Evolutionary conservation across 192 early-diverging fungal species (phyloP).

Genomic region (Thamnidium elegans): DNA sequence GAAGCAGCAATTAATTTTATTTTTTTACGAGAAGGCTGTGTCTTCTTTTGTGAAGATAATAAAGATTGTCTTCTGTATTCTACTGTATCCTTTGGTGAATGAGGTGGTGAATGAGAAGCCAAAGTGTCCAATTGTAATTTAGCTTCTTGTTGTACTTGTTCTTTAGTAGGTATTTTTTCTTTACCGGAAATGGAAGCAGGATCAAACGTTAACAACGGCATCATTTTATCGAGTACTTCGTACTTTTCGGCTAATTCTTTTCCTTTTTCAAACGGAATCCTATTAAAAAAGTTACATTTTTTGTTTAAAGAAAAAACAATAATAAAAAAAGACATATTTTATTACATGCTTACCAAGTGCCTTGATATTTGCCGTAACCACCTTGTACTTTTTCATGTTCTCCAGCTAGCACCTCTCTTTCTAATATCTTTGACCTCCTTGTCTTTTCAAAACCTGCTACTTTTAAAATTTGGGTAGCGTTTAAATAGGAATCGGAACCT

Average conservation of each 20-base stretch:
- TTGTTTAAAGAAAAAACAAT: background rate
- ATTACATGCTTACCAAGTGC: conserved; percentile 62
- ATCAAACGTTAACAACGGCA: conserved; percentile 81
- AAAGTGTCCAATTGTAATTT: background rate
- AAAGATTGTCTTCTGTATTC: background rate
- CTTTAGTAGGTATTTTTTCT: conserved; percentile 45
- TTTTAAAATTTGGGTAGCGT: conserved; percentile 93
- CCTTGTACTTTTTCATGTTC: conserved; percentile 94
- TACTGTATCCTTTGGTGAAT: background rate
- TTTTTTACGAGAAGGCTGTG: background rate
- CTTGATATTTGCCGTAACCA: conserved; percentile 94
- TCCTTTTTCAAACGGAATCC: conserved; percentile 87
- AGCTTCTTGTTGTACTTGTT: conserved; percentile 34
- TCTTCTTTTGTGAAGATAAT: background rate
- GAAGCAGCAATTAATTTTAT: background rate
- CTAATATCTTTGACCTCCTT: conserved; percentile 83
- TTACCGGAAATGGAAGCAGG: conserved; percentile 38
- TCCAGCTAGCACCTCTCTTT: conserved; percentile 76
- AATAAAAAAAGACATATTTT: background rate
- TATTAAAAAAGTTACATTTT: conserved; percentile 21
- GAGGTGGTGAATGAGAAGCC: conserved; percentile 8
- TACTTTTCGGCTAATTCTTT: conserved; percentile 81
- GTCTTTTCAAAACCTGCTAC: conserved; percentile 86
- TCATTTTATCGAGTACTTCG: conserved; percentile 65
- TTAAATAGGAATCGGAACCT: conserved; percentile 76